Evolutionary conservation across 2,329 filamentous ascomycete species (phyloP), one percentile per base, ranked within the genome.

Genomic region (Aspergillus phoenicis): DNA sequence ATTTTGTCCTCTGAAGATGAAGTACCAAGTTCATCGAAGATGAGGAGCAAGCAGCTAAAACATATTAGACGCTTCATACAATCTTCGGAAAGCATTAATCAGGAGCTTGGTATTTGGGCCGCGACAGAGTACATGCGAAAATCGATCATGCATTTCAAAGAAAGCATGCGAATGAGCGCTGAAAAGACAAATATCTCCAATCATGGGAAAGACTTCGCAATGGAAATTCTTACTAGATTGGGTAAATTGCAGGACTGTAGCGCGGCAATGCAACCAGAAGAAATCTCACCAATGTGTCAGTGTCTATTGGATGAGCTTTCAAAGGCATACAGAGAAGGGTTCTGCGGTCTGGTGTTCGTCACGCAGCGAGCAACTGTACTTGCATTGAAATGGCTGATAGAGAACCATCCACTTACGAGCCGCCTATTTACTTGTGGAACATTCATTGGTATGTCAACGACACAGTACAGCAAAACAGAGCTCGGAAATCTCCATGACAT

Each of bases 261-360:
- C 36, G 4, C 41, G 1, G 11, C 4, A 10, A 57, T 49, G 3
- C 2, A 39, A 49, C 20, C 17, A 20, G 43, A 57, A 13, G 54
- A 57, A 20, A 38, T 57, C 20, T 57, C 54, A n/a, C 43, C 41
- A 26, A 57, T 43, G 26, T 59, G 39, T 20, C 22, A 26, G 26
- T 22, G 49, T 5, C 39, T 53, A 8, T 30, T 61, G 2, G 20
- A 43, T 20, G 10, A 33, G 5, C 49, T 61, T 8, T 22, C 52
- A 39, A 17, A 61, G 26, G 48, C 22, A n/a, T 47, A 58, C 43
- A 30, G 17, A 26, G 17, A 56, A 26, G 54, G 45, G 15, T 61
- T 61, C 20, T 53, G 47, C 22, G 59, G 54, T 24, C 38, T 61
- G 13, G 41, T 61, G 4, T 61, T 61, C 26, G 59, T 61, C 33